Evolutionary conservation across 164 flowering plant species (phyloP), one percentile per base, ranked within the genome.

Genomic region (Vitis rupestris): DNA sequence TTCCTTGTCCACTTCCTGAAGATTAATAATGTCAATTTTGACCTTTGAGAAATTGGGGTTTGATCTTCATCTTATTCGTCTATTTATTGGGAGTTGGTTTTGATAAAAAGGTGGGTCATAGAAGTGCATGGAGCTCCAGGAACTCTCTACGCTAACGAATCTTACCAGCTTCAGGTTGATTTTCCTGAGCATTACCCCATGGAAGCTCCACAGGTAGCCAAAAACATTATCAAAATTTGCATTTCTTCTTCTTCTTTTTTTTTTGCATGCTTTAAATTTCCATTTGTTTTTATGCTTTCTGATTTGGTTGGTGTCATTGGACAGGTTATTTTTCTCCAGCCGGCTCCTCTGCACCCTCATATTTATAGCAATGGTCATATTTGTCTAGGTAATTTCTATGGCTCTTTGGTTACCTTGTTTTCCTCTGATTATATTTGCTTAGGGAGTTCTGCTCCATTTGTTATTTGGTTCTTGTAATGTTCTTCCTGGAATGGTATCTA

Each of bases 361-460:
- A 92, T 94, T 48, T 94, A 94, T 63, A 92, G 98, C 87, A 92
- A 94, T 58, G 97, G 97, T 1, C 98, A 94, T 74, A 94, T 94
- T 65, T 94, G 98, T 79, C 84, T 94, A 87, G 98, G 98, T 94
- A 81, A 78, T 51, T 59, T 30, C 27, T 54, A 4, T 66, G 67
- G 63, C 56, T 65, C 7, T 13, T 19, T 29, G 58, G 14, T 55
- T 60, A 13, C 57, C 54, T 23, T 68, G 17, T 15, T 14, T 16
- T 58, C 57, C 9, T 27, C 9, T 47, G 29, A 23, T 70, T 61
- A 23, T 23, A 23, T 23, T 23, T 23, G 27, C 27, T 23, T 23
- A 1, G 27, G 27, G 27, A 23, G 27, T 23, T 23, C 27, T 23
- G 27, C 27, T 23, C 27, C 27, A 23, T 65, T 4, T 23, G 13